Percentiles rank a stretch among this genome's conserved stretches.
Conservation (phyloP, 1,139 yeast species). For the Kodamaea arcana region DNA sequence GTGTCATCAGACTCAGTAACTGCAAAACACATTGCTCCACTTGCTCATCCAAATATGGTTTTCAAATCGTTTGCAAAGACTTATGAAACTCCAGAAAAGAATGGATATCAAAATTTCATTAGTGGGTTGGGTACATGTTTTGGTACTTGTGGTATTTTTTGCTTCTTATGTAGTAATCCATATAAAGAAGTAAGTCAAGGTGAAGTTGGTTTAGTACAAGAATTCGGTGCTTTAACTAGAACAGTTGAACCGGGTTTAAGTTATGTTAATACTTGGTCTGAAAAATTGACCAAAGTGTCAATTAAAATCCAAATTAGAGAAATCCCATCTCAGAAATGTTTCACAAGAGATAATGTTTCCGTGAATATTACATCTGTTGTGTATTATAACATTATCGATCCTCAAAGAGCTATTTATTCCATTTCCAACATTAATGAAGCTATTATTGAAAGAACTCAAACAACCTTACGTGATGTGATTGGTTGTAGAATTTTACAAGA, state of each 20-base stretch:
- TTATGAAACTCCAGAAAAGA: slow-evolving; percentile 35
- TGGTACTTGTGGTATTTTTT: slow-evolving; percentile 59
- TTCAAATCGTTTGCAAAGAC: slow-evolving; percentile 29
- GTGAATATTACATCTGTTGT: slow-evolving; percentile 62
- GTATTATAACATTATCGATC: slow-evolving; percentile 64
- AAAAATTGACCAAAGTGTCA: slow-evolving; percentile 49
- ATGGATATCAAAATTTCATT: slow-evolving; percentile 39
- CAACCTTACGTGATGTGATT: slow-evolving; percentile 69
- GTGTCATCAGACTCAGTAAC: not conserved
- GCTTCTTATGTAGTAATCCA: slow-evolving; percentile 60
- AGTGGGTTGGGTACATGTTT: slow-evolving; percentile 42
- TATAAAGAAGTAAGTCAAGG: slow-evolving; percentile 64
- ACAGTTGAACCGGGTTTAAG: slow-evolving; percentile 70
- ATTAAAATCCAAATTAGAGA: slow-evolving; percentile 61
- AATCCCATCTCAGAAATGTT: slow-evolving; percentile 63
- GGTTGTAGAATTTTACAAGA: slow-evolving; percentile 69
- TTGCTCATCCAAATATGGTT: slow-evolving; percentile 15
- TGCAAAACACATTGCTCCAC: not conserved
- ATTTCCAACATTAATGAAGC: slow-evolving; percentile 55
- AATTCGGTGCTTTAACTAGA: slow-evolving; percentile 64
- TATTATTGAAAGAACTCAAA: slow-evolving; percentile 68
- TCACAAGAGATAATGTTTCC: slow-evolving; percentile 68
- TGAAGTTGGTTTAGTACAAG: slow-evolving; percentile 64
- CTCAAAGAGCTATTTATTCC: slow-evolving; percentile 63
- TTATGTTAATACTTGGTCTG: slow-evolving; percentile 63